Percentiles rank a stretch among this genome's conserved stretches.
These are phyloP conservation scores for Exophiala calicioides DNA, from an alignment of 2,329 filamentous ascomycete species.

Conservation along the genomic window DNA sequence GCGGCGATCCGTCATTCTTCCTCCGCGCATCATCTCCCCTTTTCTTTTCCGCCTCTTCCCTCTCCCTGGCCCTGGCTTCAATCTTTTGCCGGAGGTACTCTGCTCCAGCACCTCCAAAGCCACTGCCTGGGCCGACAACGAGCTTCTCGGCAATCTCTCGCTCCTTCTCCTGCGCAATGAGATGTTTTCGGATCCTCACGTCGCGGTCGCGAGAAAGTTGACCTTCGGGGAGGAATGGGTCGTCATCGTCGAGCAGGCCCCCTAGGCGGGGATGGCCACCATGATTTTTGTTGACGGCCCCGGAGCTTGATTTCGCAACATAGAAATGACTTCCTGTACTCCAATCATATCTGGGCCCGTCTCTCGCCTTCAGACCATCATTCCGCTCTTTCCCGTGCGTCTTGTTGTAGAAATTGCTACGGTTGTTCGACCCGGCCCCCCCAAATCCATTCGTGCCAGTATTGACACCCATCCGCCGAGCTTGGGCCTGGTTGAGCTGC, in stretches of 20 bases:
- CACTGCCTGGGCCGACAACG: constrained; percentile 28
- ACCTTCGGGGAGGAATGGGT: constrained; percentile 43
- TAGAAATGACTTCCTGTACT: constrained; percentile 48
- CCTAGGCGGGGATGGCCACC: neutral
- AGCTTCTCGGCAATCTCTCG: constrained; percentile 48
- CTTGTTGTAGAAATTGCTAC: constrained; percentile 38
- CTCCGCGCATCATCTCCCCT: no score
- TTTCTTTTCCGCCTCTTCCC: neutral
- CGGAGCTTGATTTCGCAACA: constrained; percentile 36
- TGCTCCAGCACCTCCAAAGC: constrained; percentile 40
- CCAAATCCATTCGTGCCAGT: constrained; percentile 59
- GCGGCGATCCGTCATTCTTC: neutral
- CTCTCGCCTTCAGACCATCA: constrained; percentile 20
- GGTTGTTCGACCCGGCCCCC: constrained; percentile 38
- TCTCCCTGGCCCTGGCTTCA: constrained; percentile 1
- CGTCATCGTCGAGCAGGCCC: constrained; percentile 27
- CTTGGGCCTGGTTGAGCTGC: constrained; percentile 69
- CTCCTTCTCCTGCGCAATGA: constrained; percentile 47
- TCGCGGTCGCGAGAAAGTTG: constrained; percentile 45
- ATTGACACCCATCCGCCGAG: constrained; percentile 76
- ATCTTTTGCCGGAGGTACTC: constrained; percentile 45
- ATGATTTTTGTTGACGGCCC: constrained; percentile 5
- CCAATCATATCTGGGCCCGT: constrained; percentile 39
- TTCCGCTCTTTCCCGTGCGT: constrained; percentile 37
- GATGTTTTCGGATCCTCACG: constrained; percentile 44